Base-by-base conservation (phyloP, 345 rosid genomes). In the Psidium guajava region DNA sequence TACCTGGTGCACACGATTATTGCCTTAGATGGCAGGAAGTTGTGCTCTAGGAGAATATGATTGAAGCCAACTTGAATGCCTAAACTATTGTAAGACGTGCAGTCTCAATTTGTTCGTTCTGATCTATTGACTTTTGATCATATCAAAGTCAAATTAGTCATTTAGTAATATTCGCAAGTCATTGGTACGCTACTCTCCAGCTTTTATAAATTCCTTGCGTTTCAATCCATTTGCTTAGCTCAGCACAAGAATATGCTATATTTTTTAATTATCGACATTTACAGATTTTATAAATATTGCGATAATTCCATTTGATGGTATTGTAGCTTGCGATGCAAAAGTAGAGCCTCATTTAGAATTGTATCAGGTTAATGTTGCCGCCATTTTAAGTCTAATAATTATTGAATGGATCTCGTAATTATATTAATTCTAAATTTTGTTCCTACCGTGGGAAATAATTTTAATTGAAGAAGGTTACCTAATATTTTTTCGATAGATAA, bases 181-280 rank as follows among this genome's bases (percentile, higher is more conserved):
- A 59, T 27, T 0, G 5, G 1, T 3, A 6, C 20, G 0, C 0
- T 27, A 1, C 0, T 59, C 6, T 8, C 73, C 1, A 59, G 5
- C 14, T 59, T 27, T 59, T 59, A 6, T 4, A 59, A 59, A n/a
- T n/a, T 59, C 20, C 27, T 59, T 13, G 1, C 73, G 27, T 59
- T 13, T 59, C 53, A 59, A 11, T 59, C 9, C 13, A 13, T 27
- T 13, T 59, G 73, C 7, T 36, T 27, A 59, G 13, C 14, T 59
- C 36, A 27, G 5, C 64, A 57, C 28, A 0, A n/a, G 27, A 59
- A n/a, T 1, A 13, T 27, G 36, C 20, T 27, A 27, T n/a, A 1
- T 1, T 59, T 59, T 11, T 6, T 36, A 36, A 6, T 58, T 13
- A n/a, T 18, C 69, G 1, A 27, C 36, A 20, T 7, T 27, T 27